Percentiles rank a stretch among this genome's conserved stretches.
These are phyloP conservation scores for Petunia axillaris DNA, from an alignment of 257 asterid genomes.

Conservation along the genomic window DNA sequence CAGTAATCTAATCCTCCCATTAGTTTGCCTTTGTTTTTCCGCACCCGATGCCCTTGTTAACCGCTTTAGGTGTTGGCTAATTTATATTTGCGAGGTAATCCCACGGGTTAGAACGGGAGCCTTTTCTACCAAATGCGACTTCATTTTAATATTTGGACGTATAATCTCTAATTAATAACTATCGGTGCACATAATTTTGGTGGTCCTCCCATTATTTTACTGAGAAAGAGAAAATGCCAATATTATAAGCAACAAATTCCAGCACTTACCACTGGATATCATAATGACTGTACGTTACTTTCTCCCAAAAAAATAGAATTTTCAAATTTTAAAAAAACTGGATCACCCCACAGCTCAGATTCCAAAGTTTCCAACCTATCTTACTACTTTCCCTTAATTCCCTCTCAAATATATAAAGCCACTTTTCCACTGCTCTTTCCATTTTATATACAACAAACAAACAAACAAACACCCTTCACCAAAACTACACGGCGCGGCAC, in stretches of 20 bases:
- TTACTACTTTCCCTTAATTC: slow-evolving; percentile 10
- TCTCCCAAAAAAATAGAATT: slow-evolving; percentile 13
- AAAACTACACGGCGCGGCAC: slow-evolving; percentile 36
- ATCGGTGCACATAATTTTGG: too few species aligned
- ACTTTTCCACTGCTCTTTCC: background rate
- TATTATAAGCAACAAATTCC: slow-evolving; percentile 6
- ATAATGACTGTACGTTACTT: slow-evolving; percentile 27
- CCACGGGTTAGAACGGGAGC: too few species aligned
- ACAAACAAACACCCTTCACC: slow-evolving; percentile 23
- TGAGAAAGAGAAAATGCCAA: background rate
- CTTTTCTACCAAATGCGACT: too few species aligned
- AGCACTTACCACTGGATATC: background rate
- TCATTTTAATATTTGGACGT: too few species aligned
- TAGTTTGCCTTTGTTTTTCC: too few species aligned
- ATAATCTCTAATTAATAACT: too few species aligned
- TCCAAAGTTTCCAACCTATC: slow-evolving; percentile 59
- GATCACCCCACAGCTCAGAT: slow-evolving; percentile 17
- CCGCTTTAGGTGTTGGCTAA: too few species aligned
- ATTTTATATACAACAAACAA: slow-evolving; percentile 18
- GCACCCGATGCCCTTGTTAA: too few species aligned
- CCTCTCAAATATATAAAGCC: slow-evolving; percentile 24
- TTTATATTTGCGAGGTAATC: too few species aligned
- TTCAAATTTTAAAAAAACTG: slow-evolving; percentile 13
- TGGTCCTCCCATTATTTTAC: too few species aligned
- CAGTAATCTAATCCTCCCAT: background rate